These are phyloP conservation scores for Ascochyta fabae DNA, from an alignment of 2,329 filamentous ascomycete genomes.

Conservation along the genomic window DNA sequence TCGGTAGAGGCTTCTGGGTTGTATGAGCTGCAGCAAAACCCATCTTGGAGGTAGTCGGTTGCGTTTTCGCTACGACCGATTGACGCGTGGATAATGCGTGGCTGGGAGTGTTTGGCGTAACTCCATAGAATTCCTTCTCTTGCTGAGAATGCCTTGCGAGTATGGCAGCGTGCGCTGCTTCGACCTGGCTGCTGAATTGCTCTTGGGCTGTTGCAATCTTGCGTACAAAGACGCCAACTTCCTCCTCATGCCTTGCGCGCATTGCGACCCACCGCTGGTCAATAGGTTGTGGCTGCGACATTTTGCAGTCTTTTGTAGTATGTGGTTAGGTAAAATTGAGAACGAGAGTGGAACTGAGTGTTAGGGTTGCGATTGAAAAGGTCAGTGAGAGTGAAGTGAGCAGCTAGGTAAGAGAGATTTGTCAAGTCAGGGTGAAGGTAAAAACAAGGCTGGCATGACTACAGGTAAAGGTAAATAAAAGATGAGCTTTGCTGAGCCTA, in stretches of 20 bases:
- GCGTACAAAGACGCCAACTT: not conserved
- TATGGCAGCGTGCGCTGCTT: not conserved
- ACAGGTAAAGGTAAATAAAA: slow-evolving; percentile 1
- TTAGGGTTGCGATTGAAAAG: not conserved
- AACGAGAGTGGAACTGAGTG: not conserved
- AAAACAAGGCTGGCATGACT: not conserved
- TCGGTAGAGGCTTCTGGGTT: not conserved
- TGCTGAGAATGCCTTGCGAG: slow-evolving; percentile 1
- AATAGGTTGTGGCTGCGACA: not conserved
- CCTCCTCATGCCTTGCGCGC: not conserved
- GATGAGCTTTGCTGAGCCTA: not conserved
- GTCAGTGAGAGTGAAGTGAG: not conserved
- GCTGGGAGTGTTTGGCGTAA: not conserved
- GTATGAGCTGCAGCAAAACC: not conserved
- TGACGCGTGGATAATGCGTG: not conserved
- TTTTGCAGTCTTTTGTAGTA: not conserved
- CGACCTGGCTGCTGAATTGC: not conserved
- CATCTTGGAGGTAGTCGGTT: not conserved
- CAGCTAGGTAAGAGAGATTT: not conserved
- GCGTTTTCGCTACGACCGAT: not conserved
- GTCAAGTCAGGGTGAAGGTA: slow-evolving; percentile 12
- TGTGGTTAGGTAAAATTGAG: not conserved
- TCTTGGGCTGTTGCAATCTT: not conserved
- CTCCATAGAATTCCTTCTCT: not conserved
- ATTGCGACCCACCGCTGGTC: slow-evolving; percentile 2